phyloP scores from a whole-genome alignment of 1,284 basidiomycete species.

The Cryptococcus sp. region DNA sequence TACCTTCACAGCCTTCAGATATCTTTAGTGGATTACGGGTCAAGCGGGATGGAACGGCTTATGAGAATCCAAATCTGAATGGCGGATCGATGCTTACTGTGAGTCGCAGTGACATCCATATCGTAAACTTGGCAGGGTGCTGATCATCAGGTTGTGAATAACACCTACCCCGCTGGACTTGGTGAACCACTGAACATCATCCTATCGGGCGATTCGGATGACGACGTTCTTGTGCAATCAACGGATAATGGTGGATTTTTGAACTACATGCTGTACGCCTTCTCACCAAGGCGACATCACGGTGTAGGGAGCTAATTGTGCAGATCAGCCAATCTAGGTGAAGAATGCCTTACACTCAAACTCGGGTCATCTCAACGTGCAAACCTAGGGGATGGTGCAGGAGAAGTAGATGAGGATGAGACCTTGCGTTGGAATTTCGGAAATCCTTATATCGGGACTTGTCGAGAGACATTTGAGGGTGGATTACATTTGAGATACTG shows the following conservation, averaged over 20 bases:
- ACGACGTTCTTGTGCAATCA: conserved; percentile 62
- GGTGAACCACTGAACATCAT: conserved; percentile 89
- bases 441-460: conserved; percentile 70
- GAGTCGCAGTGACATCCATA: conserved; percentile 2
- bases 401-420: conserved; percentile 67
- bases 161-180: conserved; percentile 66
- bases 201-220: conserved; percentile 74
- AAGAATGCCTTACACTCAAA: conserved; percentile 81
- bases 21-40: neutral
- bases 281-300: neutral
- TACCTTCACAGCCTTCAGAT: neutral
- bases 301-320: neutral
- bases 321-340: conserved; percentile 30
- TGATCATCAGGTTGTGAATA: conserved; percentile 53
- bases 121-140: neutral
- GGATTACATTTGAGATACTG: conserved; percentile 91
- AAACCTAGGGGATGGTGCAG: conserved; percentile 80
- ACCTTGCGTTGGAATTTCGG: conserved; percentile 77
- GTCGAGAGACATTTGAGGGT: conserved; percentile 77
- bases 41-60: conserved; percentile 7
- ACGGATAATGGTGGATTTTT: conserved; percentile 66
- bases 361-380: conserved; percentile 65
- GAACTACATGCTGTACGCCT: conserved; percentile 66
- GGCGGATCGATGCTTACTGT: conserved; percentile 33
- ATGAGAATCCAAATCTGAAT: conserved; percentile 14